These are phyloP conservation scores for Phialophora verrucosa DNA, from an alignment of 2,329 filamentous ascomycete species.

Conservation along the genomic window DNA sequence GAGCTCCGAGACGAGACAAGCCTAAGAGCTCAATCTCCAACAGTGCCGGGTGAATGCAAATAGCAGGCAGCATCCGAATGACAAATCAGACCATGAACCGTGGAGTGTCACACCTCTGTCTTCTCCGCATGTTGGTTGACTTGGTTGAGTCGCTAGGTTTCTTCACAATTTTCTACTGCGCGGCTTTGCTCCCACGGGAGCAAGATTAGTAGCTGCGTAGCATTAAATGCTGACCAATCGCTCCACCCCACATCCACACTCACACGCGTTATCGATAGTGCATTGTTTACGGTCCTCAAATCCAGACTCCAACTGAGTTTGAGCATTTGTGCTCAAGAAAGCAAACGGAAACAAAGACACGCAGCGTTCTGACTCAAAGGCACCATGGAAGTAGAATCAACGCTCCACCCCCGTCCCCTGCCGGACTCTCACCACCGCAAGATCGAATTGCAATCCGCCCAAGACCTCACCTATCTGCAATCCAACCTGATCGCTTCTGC, in stretches of 20 bases:
- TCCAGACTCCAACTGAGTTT: neutral
- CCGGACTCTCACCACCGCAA: conserved; percentile 52
- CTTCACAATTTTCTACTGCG: neutral
- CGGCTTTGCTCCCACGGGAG: neutral
- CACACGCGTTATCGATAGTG: conserved; percentile 7
- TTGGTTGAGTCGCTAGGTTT: neutral
- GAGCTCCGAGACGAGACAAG: neutral
- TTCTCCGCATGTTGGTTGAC: neutral
- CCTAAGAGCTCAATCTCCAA: neutral
- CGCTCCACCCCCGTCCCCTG: conserved; percentile 94
- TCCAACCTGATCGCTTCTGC: conserved; percentile 53
- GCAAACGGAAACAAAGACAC: neutral
- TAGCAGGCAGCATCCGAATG: conserved; percentile 2
- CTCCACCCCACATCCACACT: neutral
- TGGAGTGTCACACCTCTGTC: neutral
- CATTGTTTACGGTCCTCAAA: neutral
- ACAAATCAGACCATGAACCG: neutral
- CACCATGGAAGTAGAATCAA: conserved; percentile 80
- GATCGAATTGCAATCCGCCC: conserved; percentile 57
- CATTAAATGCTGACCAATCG: neutral
- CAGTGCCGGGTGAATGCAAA: neutral
- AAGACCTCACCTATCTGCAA: conserved; percentile 57
- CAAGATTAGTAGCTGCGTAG: neutral
- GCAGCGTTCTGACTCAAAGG: neutral
- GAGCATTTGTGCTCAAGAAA: neutral